Percentiles rank a stretch among this genome's conserved stretches.
Evolutionary conservation across 2,329 filamentous ascomycete species (phyloP).

Genomic region (Trichophyton rubrum): DNA sequence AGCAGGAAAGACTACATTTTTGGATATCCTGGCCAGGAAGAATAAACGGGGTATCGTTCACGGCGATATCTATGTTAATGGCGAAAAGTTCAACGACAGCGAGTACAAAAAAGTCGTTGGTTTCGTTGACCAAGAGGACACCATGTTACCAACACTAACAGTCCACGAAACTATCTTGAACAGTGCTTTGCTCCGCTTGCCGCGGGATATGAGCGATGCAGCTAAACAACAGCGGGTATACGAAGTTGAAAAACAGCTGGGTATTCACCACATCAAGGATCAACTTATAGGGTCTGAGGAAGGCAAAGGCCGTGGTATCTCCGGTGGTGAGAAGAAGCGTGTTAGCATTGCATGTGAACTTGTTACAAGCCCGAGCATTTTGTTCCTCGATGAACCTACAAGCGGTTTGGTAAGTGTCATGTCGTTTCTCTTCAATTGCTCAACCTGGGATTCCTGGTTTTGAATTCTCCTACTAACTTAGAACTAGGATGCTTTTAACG

Average conservation of each 20-base stretch:
- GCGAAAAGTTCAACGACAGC: constrained; percentile 69
- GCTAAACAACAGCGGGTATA: constrained; percentile 86
- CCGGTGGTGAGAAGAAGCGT: constrained; percentile 88
- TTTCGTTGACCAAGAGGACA: constrained; percentile 97
- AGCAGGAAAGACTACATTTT: constrained; percentile 91
- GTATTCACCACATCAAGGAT: constrained; percentile 86
- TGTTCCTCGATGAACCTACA: constrained; percentile 94
- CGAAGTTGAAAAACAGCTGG: constrained; percentile 91
- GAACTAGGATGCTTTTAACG: constrained; percentile 71
- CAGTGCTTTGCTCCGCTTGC: constrained; percentile 82
- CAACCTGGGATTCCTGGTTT: constrained; percentile 79
- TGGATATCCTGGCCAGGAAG: constrained; percentile 91
- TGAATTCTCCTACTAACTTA: constrained; percentile 7
- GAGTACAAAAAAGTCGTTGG: constrained; percentile 89
- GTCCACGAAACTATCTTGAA: constrained; percentile 97
- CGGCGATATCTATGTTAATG: constrained; percentile 86
- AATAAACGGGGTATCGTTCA: constrained; percentile 74
- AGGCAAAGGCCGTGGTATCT: constrained; percentile 85
- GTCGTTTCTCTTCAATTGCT: constrained; percentile 50
- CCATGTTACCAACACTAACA: constrained; percentile 87
- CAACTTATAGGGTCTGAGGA: constrained; percentile 95
- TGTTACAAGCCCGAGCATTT: constrained; percentile 90
- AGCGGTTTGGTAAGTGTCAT: constrained; percentile 61
- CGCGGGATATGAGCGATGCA: constrained; percentile 71
- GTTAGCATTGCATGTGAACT: constrained; percentile 96